Conservation (phyloP, 495 filamentous ascomycete species). For the Stereocaulon alpinum region DNA sequence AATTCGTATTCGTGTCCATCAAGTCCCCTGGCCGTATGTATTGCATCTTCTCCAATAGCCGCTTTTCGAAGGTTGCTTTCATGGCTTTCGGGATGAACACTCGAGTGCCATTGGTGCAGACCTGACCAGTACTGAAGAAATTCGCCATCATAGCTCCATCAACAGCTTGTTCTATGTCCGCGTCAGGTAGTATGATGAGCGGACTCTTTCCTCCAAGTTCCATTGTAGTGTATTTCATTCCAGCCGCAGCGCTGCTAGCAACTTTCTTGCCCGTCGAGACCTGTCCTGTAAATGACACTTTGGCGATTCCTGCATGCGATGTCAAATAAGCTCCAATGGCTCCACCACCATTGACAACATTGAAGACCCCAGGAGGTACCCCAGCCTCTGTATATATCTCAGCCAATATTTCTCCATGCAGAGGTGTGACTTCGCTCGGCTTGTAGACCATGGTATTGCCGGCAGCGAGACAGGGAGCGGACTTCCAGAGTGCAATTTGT, state of each 20-base stretch:
- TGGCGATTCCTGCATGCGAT: slow-evolving; percentile 56
- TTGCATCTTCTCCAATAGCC: slow-evolving; percentile 55
- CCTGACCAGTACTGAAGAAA: slow-evolving; percentile 72
- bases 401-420: slow-evolving; percentile 59
- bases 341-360: slow-evolving; percentile 64
- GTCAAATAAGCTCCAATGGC: slow-evolving; percentile 62
- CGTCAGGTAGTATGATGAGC: slow-evolving; percentile 58
- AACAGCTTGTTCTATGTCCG: slow-evolving; percentile 61
- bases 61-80: slow-evolving; percentile 53
- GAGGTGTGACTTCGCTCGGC: slow-evolving; percentile 67
- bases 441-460: slow-evolving; percentile 87
- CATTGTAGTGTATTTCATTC: slow-evolving; percentile 80
- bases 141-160: slow-evolving; percentile 84
- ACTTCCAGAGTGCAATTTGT: slow-evolving; percentile 82
- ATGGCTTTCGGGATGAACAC: slow-evolving; percentile 59
- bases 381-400: slow-evolving; percentile 63
- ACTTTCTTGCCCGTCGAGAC: slow-evolving; percentile 69
- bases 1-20: slow-evolving; percentile 59
- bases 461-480: slow-evolving; percentile 68
- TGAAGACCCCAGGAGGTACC: slow-evolving; percentile 69
- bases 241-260: slow-evolving; percentile 54
- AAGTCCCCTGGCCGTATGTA: slow-evolving; percentile 57
- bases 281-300: slow-evolving; percentile 79
- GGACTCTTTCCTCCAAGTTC: slow-evolving; percentile 77
- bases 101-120: slow-evolving; percentile 76